Conservation (phyloP, 2,329 filamentous ascomycete species). For the Colletotrichum siamense region DNA sequence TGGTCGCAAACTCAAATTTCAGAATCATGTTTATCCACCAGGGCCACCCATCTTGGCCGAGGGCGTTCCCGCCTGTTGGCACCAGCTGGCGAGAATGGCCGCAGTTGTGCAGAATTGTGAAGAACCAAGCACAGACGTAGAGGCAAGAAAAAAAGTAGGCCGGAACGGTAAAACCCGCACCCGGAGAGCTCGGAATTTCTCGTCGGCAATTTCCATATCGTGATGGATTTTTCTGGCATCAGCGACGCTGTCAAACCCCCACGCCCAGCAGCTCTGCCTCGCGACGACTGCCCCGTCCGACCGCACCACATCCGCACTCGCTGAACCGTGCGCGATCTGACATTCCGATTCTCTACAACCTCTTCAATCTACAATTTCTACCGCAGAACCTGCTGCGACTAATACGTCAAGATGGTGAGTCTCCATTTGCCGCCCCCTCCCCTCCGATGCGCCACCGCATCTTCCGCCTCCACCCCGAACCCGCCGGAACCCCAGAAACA, state of each 20-base stretch:
- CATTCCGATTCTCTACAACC: neutral
- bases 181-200: conserved; percentile 16
- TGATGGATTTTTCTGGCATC: conserved; percentile 15
- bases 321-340: neutral
- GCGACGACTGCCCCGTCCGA: neutral
- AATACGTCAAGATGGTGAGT: conserved; percentile 21
- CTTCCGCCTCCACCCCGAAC: neutral
- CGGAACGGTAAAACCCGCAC: conserved; percentile 4
- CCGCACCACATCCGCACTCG: neutral
- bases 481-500: neutral
- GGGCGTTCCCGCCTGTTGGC: neutral
- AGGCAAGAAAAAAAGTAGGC: no score
- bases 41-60: neutral
- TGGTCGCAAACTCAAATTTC: conserved; percentile 1
- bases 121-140: neutral
- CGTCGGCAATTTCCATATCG: conserved; percentile 10
- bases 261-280: conserved; percentile 3
- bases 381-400: neutral
- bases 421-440: neutral
- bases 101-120: neutral
- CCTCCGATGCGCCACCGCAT: neutral
- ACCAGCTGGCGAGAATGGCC: neutral
- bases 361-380: neutral
- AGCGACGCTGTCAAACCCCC: neutral
- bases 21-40: neutral